phyloP scores from a whole-genome alignment of 495 filamentous ascomycete genomes.

The Xylaria venustula region DNA sequence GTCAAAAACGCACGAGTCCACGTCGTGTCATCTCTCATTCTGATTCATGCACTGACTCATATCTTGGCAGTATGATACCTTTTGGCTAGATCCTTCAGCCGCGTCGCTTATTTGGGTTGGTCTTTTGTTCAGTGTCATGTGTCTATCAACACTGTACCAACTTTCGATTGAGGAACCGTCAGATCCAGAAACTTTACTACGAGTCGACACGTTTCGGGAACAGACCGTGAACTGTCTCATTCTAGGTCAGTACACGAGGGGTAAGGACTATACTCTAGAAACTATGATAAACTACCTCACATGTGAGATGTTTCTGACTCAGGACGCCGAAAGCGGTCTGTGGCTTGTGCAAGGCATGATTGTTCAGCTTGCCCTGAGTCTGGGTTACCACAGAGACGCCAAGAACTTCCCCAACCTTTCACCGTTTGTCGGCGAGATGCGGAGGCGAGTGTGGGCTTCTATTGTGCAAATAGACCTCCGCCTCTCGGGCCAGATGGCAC shows the following conservation, averaged over 20 bases:
- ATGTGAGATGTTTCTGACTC: slow-evolving; percentile 26
- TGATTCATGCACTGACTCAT: too few relatives aligned
- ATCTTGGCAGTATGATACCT: slow-evolving; percentile 27
- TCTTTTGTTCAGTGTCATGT: slow-evolving; percentile 33
- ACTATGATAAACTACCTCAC: slow-evolving; percentile 15
- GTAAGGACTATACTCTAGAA: too few relatives aligned
- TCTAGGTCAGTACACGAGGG: too few relatives aligned
- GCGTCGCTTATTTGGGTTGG: slow-evolving; percentile 32
- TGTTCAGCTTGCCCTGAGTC: slow-evolving; percentile 49
- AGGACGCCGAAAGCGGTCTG: slow-evolving; percentile 30
- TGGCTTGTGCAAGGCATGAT: slow-evolving; percentile 33
- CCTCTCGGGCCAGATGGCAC: slow-evolving; percentile 36
- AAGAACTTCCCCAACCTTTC: slow-evolving; percentile 50
- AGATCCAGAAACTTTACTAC: too few relatives aligned
- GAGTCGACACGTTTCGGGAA: too few relatives aligned
- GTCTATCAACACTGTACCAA: slow-evolving; percentile 14
- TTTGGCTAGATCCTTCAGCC: slow-evolving; percentile 24
- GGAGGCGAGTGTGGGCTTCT: slow-evolving; percentile 37
- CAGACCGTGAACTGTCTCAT: too few relatives aligned
- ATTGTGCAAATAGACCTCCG: slow-evolving; percentile 34
- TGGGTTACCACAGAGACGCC: slow-evolving; percentile 58
- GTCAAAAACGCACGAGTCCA: too few relatives aligned
- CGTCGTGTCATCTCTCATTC: too few relatives aligned
- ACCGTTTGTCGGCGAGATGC: slow-evolving; percentile 28
- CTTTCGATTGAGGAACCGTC: too few relatives aligned